phyloP scores from a whole-genome alignment of 2,329 filamentous ascomycete genomes.

The Talaromyces sp. region DNA sequence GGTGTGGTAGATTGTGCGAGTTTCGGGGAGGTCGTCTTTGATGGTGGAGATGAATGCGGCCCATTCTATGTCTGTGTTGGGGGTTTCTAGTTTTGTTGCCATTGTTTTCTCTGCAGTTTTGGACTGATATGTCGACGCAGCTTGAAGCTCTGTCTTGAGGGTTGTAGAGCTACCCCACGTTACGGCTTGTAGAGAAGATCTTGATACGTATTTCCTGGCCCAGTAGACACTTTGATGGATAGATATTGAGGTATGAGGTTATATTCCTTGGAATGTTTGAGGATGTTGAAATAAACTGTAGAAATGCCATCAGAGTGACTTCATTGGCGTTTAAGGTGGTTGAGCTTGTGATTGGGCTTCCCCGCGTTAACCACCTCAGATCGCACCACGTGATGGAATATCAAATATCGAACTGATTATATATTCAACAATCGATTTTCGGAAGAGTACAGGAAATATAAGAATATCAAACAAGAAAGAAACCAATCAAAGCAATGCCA shows the following conservation, averaged over 20 bases:
- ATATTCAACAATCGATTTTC: background rate
- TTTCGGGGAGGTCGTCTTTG: constrained; percentile 29
- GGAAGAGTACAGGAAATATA: background rate
- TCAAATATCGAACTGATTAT: background rate
- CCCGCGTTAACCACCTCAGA: background rate
- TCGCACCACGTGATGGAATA: background rate
- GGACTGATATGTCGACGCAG: background rate
- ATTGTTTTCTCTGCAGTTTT: background rate
- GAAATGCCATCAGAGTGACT: constrained; percentile 12
- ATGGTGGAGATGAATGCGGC: constrained; percentile 30
- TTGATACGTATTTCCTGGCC: background rate
- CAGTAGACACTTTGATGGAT: background rate
- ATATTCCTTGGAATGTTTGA: background rate
- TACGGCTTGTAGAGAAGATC: background rate
- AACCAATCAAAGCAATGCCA: background rate
- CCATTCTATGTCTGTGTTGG: constrained; percentile 37
- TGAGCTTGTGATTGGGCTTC: constrained; percentile 1
- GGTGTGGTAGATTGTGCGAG: constrained; percentile 26
- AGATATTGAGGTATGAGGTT: background rate
- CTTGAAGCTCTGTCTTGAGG: background rate
- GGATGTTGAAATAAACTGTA: background rate
- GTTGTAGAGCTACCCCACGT: background rate
- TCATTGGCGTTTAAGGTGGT: constrained; percentile 5
- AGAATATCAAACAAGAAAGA: background rate
- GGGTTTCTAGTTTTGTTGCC: constrained; percentile 22